phyloP scores from a whole-genome alignment of 495 filamentous ascomycete genomes.

The Letharia lupina region DNA sequence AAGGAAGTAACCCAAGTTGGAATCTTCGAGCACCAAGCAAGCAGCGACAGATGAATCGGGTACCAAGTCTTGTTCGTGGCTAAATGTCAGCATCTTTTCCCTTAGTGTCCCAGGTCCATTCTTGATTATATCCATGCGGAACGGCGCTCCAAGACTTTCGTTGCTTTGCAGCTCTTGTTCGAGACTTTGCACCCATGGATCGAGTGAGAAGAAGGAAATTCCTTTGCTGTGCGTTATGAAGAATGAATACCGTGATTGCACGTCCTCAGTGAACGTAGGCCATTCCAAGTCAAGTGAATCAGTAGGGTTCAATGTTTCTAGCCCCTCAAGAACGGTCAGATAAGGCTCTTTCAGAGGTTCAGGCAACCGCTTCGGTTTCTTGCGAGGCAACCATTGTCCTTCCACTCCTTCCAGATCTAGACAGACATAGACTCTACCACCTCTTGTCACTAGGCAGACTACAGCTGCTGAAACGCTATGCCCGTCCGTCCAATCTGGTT shows the following conservation, averaged over 20 bases:
- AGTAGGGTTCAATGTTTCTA: constrained; percentile 51
- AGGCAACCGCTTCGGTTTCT: constrained; percentile 22
- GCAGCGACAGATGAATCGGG: constrained; percentile 42
- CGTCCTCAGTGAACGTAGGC: constrained; percentile 67
- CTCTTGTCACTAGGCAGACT: constrained; percentile 65
- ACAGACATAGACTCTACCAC: constrained; percentile 66
- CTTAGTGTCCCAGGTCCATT: constrained; percentile 52
- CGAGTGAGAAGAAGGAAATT: constrained; percentile 61
- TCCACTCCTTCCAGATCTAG: constrained; percentile 73
- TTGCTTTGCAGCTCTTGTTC: constrained; percentile 64
- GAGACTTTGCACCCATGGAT: constrained; percentile 65
- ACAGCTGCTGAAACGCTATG: constrained; percentile 63
- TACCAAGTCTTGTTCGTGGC: constrained; percentile 36
- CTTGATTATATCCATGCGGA: constrained; percentile 63
- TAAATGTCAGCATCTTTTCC: constrained; percentile 49
- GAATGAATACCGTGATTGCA: constrained; percentile 65
- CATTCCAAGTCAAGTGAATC: constrained; percentile 48
- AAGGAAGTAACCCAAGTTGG: constrained; percentile 70
- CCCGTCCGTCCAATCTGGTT: constrained; percentile 44
- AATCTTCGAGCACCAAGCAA: constrained; percentile 59
- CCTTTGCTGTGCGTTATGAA: constrained; percentile 67
- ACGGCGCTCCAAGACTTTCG: constrained; percentile 56
- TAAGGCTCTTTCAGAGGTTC: constrained; percentile 37
- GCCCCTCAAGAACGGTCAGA: constrained; percentile 42
- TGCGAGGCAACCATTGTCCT: constrained; percentile 72